A percentile compares a stretch with the other conserved stretches of the same genome.
Evolutionary conservation across 768 basidiomycete species (phyloP).

Genomic region (Guyanaporus albipodus): DNA sequence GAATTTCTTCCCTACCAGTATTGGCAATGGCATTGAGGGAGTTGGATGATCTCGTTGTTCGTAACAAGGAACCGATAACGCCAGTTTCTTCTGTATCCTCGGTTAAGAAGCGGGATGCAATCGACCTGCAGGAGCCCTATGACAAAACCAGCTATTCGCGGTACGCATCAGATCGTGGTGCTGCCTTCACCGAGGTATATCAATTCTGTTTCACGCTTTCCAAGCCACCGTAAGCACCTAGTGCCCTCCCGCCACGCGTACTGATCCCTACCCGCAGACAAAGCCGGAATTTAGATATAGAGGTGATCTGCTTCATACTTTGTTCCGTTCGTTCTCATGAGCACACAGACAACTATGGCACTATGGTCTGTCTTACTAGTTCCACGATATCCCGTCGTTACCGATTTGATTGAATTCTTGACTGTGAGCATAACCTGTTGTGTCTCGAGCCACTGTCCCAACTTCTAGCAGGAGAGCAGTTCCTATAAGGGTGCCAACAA

Average conservation of each 20-base stretch:
- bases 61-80: constrained; percentile 37
- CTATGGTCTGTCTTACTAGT: constrained; percentile 73
- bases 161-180: constrained; percentile 46
- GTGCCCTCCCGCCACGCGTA: not conserved
- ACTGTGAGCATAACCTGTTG: constrained; percentile 38
- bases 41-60: constrained; percentile 59
- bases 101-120: constrained; percentile 32
- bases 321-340: not conserved
- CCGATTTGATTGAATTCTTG: constrained; percentile 65
- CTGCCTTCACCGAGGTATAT: constrained; percentile 64
- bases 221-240: constrained; percentile 60
- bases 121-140: constrained; percentile 43
- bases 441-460: not conserved
- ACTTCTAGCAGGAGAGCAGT: constrained; percentile 36
- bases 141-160: constrained; percentile 47
- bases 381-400: constrained; percentile 63
- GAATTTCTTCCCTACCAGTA: constrained; percentile 47
- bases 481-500: constrained; percentile 77
- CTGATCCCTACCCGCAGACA: constrained; percentile 39
- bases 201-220: constrained; percentile 65
- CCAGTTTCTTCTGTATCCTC: constrained; percentile 19
- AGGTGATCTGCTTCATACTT: constrained; percentile 42
- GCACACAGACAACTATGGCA: constrained; percentile 57
- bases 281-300: constrained; percentile 77
- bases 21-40: constrained; percentile 54